Base-by-base conservation (phyloP, 2,329 filamentous ascomycete genomes). In the Thelonectria blattea region DNA sequence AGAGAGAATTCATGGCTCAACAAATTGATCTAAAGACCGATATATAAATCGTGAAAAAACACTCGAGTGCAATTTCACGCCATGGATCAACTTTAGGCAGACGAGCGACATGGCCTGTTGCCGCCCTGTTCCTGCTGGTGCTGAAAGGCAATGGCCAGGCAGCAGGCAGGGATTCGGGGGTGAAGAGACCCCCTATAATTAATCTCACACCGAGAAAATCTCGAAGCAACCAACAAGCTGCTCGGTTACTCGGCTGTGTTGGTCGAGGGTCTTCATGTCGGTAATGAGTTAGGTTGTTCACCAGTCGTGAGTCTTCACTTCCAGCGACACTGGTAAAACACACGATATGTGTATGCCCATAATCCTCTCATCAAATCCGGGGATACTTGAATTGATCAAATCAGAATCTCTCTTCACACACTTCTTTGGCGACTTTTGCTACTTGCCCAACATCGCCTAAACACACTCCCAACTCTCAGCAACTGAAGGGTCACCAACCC, bases 391-490 rank as follows among this genome's bases (percentile, higher is more conserved):
- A 30, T 30, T 30, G 5, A 30, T 30, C 8, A 30, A 30, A 30
- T 10, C 8, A 9, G 5, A 2, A 30, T 30, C 9, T 9, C 27
- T 30, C 27, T 30, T 6, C 5, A 30, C 9, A 7, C 5, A 4
- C 27, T 30, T 10, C 27, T 10, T 9, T 8, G 27, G 27, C 5
- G 27, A 30, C 5, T 30, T 30, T 24, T 7, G n/a, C 22, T 9
- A 30, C 27, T 30, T 9, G 5, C 27, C 27, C 27, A 30, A 9
- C 27, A 30, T 9, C 34, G 15, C 8, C 20, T 47, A 30, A 41
- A 54, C 47, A 32, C 73, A 76, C 5, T 68, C 48, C 74, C 75
- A 77, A 49, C 68, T 73, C n/a, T 70, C 67, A 0, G 69, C 60
- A 17, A 57, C 51, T 2, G 63, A 56, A 0, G 73, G 66, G 17